Percentiles rank a stretch among this genome's conserved stretches.
phyloP scores from a whole-genome alignment of 192 early-diverging fungal genomes.

The Coemansia pectinata region DNA sequence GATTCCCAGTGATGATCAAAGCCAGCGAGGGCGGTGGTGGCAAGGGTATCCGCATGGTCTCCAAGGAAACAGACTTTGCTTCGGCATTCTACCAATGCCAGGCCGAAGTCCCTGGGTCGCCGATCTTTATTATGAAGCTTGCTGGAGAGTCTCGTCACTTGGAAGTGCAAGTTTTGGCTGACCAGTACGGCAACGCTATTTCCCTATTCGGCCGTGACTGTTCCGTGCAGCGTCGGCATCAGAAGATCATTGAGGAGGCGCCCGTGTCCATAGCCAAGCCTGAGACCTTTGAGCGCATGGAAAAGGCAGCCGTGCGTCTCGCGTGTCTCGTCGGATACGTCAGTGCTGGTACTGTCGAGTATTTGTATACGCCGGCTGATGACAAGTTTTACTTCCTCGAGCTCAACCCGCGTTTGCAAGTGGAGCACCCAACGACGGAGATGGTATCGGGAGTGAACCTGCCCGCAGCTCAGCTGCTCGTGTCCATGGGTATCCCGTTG shows the following conservation, averaged over 20 bases:
- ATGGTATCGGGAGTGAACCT: constrained; percentile 99
- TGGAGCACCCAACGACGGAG: constrained; percentile 98
- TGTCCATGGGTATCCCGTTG: constrained; percentile 99
- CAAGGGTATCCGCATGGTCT: constrained; percentile 97
- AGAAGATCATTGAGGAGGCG: constrained; percentile 99
- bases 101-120: constrained; percentile 95
- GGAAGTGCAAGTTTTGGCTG: constrained; percentile 95
- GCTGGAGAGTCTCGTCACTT: constrained; percentile 93
- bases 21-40: constrained; percentile 99
- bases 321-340: constrained; percentile 94
- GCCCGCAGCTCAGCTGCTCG: constrained; percentile 95
- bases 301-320: constrained; percentile 93
- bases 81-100: constrained; percentile 84
- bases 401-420: constrained; percentile 97
- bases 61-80: constrained; percentile 69
- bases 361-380: constrained; percentile 85
- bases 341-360: constrained; percentile 96
- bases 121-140: constrained; percentile 98
- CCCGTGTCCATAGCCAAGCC: constrained; percentile 84
- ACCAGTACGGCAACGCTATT: constrained; percentile 97
- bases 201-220: constrained; percentile 98
- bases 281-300: constrained; percentile 85
- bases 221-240: constrained; percentile 96
- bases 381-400: constrained; percentile 95
- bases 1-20: constrained; percentile 99